phyloP scores from a whole-genome alignment of 2,329 filamentous ascomycete species.

The Cladophialophora exuberans region DNA sequence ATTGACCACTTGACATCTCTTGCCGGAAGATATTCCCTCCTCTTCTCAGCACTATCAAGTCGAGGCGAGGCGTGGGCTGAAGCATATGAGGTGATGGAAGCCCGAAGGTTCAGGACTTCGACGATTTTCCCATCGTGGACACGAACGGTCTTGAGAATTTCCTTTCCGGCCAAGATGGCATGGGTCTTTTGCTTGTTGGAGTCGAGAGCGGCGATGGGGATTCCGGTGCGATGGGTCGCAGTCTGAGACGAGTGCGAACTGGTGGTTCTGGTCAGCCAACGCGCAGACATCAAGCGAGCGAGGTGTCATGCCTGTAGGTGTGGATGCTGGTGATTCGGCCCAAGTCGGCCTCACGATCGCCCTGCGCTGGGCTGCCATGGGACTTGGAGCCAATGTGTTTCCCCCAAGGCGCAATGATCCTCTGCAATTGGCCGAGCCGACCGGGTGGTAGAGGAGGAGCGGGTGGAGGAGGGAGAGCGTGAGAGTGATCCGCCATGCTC shows the following conservation, averaged over 20 bases:
- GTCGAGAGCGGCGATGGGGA: slow-evolving; percentile 65
- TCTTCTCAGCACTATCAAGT: slow-evolving; percentile 46
- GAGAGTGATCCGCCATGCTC: slow-evolving; percentile 22
- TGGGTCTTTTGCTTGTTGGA: slow-evolving; percentile 66
- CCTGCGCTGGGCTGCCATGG: slow-evolving; percentile 27
- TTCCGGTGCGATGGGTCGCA: slow-evolving; percentile 65
- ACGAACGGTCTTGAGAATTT: slow-evolving; percentile 67
- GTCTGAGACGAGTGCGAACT: slow-evolving; percentile 44
- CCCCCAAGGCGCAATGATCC: slow-evolving; percentile 34
- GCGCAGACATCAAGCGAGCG: slow-evolving; percentile 45
- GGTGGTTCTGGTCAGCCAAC: slow-evolving; percentile 36
- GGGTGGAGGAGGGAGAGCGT: slow-evolving; percentile 35
- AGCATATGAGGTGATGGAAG: slow-evolving; percentile 62
- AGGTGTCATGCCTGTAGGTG: slow-evolving; percentile 25
- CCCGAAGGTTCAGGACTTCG: slow-evolving; percentile 67
- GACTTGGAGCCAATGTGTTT: slow-evolving; percentile 26
- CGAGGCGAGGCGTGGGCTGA: slow-evolving; percentile 53
- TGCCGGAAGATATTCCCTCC: slow-evolving; percentile 63
- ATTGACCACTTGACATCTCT: slow-evolving; percentile 71
- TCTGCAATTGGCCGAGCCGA: slow-evolving; percentile 32
- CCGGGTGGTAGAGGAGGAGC: slow-evolving; percentile 36
- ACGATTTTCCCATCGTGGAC: slow-evolving; percentile 60
- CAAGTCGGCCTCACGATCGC: slow-evolving; percentile 23
- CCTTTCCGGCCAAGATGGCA: slow-evolving; percentile 66
- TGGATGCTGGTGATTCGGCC: slow-evolving; percentile 26